phyloP scores from a whole-genome alignment of 768 basidiomycete genomes.

The Astraeus odoratus region DNA sequence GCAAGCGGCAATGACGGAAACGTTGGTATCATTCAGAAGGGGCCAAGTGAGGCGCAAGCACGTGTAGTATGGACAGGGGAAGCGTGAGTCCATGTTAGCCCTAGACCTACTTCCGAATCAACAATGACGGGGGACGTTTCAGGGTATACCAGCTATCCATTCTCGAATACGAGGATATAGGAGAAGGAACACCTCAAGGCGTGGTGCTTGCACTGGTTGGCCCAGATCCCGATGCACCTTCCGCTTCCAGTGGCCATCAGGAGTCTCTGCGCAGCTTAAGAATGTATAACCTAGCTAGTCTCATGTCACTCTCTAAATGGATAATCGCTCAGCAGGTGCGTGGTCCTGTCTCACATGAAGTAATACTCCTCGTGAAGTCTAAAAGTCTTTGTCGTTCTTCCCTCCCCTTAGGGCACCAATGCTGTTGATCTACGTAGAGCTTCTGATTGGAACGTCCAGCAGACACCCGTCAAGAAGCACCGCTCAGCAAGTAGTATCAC shows the following conservation, averaged over 20 bases:
- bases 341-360: background rate
- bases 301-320: slow-evolving; percentile 73
- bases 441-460: slow-evolving; percentile 45
- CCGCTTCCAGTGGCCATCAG: slow-evolving; percentile 37
- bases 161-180: slow-evolving; percentile 55
- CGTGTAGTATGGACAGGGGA: slow-evolving; percentile 72
- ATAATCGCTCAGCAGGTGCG: slow-evolving; percentile 58
- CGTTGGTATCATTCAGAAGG: slow-evolving; percentile 38
- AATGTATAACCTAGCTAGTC: slow-evolving; percentile 79
- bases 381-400: slow-evolving; percentile 4
- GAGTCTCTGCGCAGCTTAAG: slow-evolving; percentile 54
- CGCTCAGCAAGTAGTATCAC: slow-evolving; percentile 53
- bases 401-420: slow-evolving; percentile 38
- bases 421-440: slow-evolving; percentile 56
- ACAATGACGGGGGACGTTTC: background rate
- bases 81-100: slow-evolving; percentile 38
- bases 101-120: background rate
- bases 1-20: slow-evolving; percentile 32
- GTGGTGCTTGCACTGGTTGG: slow-evolving; percentile 75
- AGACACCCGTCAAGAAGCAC: slow-evolving; percentile 39
- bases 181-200: slow-evolving; percentile 56
- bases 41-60: slow-evolving; percentile 66
- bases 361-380: background rate
- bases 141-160: slow-evolving; percentile 77
- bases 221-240: slow-evolving; percentile 43